phyloP scores from a whole-genome alignment of 768 basidiomycete species.

The Ramaria sp. region DNA sequence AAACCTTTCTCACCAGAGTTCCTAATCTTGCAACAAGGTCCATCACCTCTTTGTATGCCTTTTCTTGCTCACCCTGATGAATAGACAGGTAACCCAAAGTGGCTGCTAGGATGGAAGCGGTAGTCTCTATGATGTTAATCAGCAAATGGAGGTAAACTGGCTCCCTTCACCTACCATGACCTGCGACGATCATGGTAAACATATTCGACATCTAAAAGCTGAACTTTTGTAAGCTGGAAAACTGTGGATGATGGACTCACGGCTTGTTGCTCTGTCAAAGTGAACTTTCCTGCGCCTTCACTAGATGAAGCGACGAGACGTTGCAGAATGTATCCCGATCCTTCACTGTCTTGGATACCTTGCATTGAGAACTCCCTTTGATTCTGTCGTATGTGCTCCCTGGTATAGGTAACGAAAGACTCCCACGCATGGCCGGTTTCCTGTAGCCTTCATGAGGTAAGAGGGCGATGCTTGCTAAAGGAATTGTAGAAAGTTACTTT shows the following conservation, averaged over 20 bases:
- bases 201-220: conserved; percentile 11
- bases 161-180: conserved; percentile 11
- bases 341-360: too few species aligned
- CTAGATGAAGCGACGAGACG: conserved; percentile 9
- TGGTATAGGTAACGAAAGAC: too few species aligned
- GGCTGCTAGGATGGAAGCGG: conserved; percentile 22
- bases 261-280: conserved; percentile 9
- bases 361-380: not conserved
- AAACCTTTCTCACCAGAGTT: not conserved
- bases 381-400: too few species aligned
- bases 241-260: conserved; percentile 3
- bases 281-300: conserved; percentile 6
- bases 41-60: conserved; percentile 21
- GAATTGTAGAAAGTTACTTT: not conserved
- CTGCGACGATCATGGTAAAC: conserved; percentile 13
- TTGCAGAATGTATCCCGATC: conserved; percentile 6
- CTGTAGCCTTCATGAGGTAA: too few species aligned
- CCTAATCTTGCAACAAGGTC: conserved; percentile 17
- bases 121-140: conserved; percentile 20
- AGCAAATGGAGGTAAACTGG: not conserved
- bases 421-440: too few species aligned
- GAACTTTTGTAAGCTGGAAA: not conserved
- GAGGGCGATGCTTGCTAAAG: not conserved
- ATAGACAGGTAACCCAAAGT: conserved; percentile 22
- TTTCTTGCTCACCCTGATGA: conserved; percentile 21